phyloP scores from a whole-genome alignment of 2,329 filamentous ascomycete genomes.

The Penicillium sp. region DNA sequence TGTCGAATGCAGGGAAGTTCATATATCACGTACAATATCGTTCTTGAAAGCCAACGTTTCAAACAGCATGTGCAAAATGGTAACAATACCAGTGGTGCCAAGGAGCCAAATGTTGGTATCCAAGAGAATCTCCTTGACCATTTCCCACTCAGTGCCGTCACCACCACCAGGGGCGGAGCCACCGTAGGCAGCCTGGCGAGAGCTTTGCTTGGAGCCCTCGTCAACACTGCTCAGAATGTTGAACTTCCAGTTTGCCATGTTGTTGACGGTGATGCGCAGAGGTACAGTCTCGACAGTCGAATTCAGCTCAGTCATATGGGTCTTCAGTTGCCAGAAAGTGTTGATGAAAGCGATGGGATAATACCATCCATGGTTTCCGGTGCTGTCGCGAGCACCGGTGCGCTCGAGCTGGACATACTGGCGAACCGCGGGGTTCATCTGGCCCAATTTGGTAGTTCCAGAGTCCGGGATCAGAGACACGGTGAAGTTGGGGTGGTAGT shows the following conservation, averaged over 20 bases:
- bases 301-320: slow-evolving; percentile 89
- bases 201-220: slow-evolving; percentile 79
- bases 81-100: slow-evolving; percentile 79
- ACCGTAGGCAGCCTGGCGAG: slow-evolving; percentile 74
- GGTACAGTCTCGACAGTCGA: slow-evolving; percentile 81
- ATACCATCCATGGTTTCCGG: slow-evolving; percentile 91
- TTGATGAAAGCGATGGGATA: slow-evolving; percentile 88
- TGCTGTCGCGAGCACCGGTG: slow-evolving; percentile 77
- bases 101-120: slow-evolving; percentile 94
- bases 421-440: slow-evolving; percentile 71
- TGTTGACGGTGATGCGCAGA: slow-evolving; percentile 79
- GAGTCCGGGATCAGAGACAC: slow-evolving; percentile 82
- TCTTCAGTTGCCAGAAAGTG: slow-evolving; percentile 93
- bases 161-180: slow-evolving; percentile 71
- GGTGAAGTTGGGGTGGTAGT: slow-evolving; percentile 94
- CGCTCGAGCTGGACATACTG: slow-evolving; percentile 79
- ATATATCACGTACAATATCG: slow-evolving; percentile 66
- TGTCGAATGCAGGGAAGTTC: not conserved
- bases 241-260: slow-evolving; percentile 87
- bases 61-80: slow-evolving; percentile 88
- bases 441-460: slow-evolving; percentile 67
- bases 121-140: slow-evolving; percentile 92
- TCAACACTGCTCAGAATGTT: slow-evolving; percentile 81
- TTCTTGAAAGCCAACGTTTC: slow-evolving; percentile 96
- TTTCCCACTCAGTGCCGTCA: slow-evolving; percentile 91